Evolutionary conservation across 441 rosid species (phyloP), one percentile per base, ranked within the genome.

Genomic region (Populus tomentosa): DNA sequence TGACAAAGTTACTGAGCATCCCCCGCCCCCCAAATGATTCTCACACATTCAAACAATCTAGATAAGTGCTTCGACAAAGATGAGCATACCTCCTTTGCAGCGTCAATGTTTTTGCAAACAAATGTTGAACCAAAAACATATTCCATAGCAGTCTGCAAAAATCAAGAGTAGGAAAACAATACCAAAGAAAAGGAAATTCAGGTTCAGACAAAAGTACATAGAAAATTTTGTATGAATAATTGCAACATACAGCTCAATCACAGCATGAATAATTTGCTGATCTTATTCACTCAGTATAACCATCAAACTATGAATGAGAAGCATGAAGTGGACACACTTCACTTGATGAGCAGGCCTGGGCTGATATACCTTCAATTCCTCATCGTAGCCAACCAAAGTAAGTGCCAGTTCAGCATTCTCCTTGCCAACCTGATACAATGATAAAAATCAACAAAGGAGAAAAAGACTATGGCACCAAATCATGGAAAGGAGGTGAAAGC

Each of bases 41-140:
- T 3, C 10, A 53, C 21, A 10, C 13, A 42, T 26, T 63, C 16
- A 62, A 77, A 64, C 10, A 42, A 42, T 11, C 67, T 53, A 65
- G 3, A 32, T 40, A 36, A 69, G 72, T 64, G 28, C 40, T 77
- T 32, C 23, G 5, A 56, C 30, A 76, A 67, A 32, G 23, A 66
- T 8, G 46, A 46, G 20, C 74, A 42, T 88, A 96, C 99, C 97
- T 94, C 95, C 84, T 96, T 91, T 68, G 99, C 99, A 77, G 90
- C 92, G 73, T 94, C 91, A 78, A 78, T 83, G 53, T 85, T 89
- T 85, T 90, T 96, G 94, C 99, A 96, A 76, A 96, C 92, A 82
- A 92, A 96, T 42, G 97, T 94, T 61, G 97, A 93, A 82, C 99
- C 98, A 85, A 94, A 94, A 80, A 94, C 94, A 82, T 87, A 94